Evolutionary conservation across 352 stramenopile genomes (phyloP).

Genomic region (Globisporangium nagaii): DNA sequence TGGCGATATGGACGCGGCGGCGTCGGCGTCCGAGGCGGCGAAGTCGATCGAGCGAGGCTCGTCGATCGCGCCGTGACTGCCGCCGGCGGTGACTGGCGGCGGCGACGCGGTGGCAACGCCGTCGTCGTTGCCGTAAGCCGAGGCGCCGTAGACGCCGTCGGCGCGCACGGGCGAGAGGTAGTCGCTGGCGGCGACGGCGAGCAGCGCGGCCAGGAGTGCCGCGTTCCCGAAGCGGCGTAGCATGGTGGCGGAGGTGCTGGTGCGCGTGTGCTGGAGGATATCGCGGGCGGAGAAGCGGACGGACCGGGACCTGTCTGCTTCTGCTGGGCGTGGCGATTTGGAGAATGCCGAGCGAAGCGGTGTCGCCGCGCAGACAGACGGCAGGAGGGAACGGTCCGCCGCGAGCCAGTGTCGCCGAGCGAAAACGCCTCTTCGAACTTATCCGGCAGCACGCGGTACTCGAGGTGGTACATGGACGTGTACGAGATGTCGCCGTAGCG

Average conservation of each 20-base stretch:
- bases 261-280: not conserved
- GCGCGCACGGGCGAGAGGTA: not conserved
- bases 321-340: slow-evolving; percentile 2
- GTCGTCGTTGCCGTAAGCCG: no score
- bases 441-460: no score
- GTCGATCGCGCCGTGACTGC: not conserved
- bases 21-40: not conserved
- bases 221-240: slow-evolving; percentile 6
- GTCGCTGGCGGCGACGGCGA: not conserved
- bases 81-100: not conserved
- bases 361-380: no score
- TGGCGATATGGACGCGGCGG: no score
- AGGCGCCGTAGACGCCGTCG: not conserved
- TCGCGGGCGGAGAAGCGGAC: not conserved
- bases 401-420: no score
- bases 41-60: not conserved
- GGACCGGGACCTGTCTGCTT: not conserved
- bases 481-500: no score
- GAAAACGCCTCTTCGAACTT: no score
- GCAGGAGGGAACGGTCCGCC: no score
- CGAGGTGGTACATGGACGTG: no score
- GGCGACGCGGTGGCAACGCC: not conserved
- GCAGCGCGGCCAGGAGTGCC: not conserved
- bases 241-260: not conserved
- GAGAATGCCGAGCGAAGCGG: slow-evolving; percentile 2